phyloP scores from a whole-genome alignment of 1,139 yeast genomes.

The Scheffersomyces quercinus region DNA sequence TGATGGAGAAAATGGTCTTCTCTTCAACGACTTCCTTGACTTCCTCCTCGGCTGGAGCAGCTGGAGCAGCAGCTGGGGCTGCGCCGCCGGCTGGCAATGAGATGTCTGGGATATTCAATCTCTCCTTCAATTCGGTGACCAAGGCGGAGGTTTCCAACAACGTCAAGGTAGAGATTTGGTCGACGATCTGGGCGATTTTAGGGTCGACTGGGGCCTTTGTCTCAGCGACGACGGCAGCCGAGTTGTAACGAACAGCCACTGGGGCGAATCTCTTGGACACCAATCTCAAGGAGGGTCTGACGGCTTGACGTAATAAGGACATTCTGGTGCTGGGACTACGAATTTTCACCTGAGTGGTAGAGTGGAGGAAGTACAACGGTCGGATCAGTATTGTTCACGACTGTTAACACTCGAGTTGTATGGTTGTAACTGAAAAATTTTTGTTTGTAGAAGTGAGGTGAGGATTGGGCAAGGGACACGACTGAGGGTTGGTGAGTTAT shows the following conservation, averaged over 20 bases:
- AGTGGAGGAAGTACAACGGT: neutral
- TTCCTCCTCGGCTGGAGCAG: slow-evolving; percentile 75
- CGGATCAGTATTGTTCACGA: too few species aligned
- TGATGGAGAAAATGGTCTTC: slow-evolving; percentile 89
- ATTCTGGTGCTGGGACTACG: slow-evolving; percentile 9
- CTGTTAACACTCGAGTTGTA: neutral
- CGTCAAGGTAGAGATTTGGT: slow-evolving; percentile 84
- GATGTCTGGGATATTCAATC: slow-evolving; percentile 90
- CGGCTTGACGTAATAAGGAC: slow-evolving; percentile 41
- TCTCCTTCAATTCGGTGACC: slow-evolving; percentile 79
- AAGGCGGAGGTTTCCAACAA: slow-evolving; percentile 86
- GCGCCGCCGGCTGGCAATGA: slow-evolving; percentile 76
- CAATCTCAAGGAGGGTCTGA: slow-evolving; percentile 39
- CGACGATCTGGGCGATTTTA: slow-evolving; percentile 84
- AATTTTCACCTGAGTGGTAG: neutral
- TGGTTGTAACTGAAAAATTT: slow-evolving; percentile 18
- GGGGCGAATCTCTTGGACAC: slow-evolving; percentile 27
- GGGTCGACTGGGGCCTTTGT: slow-evolving; percentile 69
- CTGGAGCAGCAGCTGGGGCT: slow-evolving; percentile 67
- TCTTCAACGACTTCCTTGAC: slow-evolving; percentile 83
- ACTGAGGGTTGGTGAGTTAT: neutral
- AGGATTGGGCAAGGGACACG: slow-evolving; percentile 5
- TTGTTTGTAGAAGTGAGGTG: slow-evolving; percentile 7
- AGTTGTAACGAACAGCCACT: slow-evolving; percentile 48
- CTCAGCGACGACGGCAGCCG: slow-evolving; percentile 45